A percentile compares a stretch with the other conserved stretches of the same genome.
phyloP scores from a whole-genome alignment of 2,329 filamentous ascomycete genomes.

The Microcera coccophila region DNA sequence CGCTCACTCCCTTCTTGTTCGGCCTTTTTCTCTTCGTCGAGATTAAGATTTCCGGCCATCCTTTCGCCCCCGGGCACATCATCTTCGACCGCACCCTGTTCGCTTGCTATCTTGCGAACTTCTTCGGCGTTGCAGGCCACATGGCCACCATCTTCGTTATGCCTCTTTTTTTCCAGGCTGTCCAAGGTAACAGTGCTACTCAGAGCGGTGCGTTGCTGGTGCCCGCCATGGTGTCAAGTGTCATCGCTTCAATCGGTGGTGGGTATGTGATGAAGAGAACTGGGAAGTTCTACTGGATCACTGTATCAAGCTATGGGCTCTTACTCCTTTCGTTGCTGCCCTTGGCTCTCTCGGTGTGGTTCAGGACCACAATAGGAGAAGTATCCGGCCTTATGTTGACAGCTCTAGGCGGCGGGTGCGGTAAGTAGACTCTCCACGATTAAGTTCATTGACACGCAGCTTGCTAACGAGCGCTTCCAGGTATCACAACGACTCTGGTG shows the following conservation, averaged over 20 bases:
- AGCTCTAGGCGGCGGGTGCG: constrained; percentile 37
- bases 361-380: constrained; percentile 48
- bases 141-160: constrained; percentile 64
- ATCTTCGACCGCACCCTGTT: constrained; percentile 65
- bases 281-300: constrained; percentile 69
- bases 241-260: constrained; percentile 60
- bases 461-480: constrained; percentile 31
- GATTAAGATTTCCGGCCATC: constrained; percentile 61
- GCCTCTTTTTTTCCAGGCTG: constrained; percentile 75
- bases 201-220: constrained; percentile 62
- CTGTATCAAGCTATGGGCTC: constrained; percentile 51
- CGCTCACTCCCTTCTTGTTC: constrained; percentile 56
- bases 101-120: constrained; percentile 66
- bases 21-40: constrained; percentile 66
- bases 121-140: constrained; percentile 62
- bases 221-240: constrained; percentile 59
- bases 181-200: constrained; percentile 60
- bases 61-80: constrained; percentile 71
- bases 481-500: constrained; percentile 68
- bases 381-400: constrained; percentile 54
- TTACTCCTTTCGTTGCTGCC: constrained; percentile 52
- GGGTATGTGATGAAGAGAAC: constrained; percentile 67
- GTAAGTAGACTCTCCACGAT: constrained; percentile 25
- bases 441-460: background rate
- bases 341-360: constrained; percentile 51